Evolutionary conservation across 75 land plant genomes (phyloP).

Genomic region (Pseudotsuga menziesii): DNA sequence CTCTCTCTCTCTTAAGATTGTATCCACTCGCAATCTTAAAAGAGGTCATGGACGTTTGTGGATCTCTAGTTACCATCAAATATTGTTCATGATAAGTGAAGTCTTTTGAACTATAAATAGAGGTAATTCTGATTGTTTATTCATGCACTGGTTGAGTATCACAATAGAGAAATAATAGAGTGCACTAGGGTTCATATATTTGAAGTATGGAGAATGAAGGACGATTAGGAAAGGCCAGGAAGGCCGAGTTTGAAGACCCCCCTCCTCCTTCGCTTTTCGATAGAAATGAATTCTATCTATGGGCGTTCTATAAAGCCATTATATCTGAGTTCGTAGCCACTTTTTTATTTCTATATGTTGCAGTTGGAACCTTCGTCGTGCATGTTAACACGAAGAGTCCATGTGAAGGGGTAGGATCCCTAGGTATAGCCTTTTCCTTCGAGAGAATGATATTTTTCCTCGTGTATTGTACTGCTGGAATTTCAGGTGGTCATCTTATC

Average conservation of each 20-base stretch:
- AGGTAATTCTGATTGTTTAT: too few species aligned
- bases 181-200: too few species aligned
- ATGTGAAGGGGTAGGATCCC: conserved; percentile 40
- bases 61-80: too few species aligned
- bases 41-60: too few species aligned
- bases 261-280: conserved; percentile 43
- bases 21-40: too few species aligned
- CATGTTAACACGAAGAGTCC: neutral
- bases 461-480: conserved; percentile 60
- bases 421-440: conserved; percentile 55
- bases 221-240: too few species aligned
- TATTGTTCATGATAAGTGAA: too few species aligned
- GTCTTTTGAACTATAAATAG: too few species aligned
- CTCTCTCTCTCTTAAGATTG: too few species aligned
- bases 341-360: conserved; percentile 43
- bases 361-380: conserved; percentile 49
- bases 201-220: neutral
- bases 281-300: conserved; percentile 22
- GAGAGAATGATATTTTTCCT: conserved; percentile 60
- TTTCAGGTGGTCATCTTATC: conserved; percentile 27
- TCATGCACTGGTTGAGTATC: too few species aligned
- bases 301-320: conserved; percentile 53
- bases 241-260: conserved; percentile 21
- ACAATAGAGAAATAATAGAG: too few species aligned
- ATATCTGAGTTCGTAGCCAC: conserved; percentile 59